Percentiles rank a stretch among this genome's conserved stretches.
Conservation (phyloP, 148 eudicot species). For the Nepenthes mirabilis region DNA sequence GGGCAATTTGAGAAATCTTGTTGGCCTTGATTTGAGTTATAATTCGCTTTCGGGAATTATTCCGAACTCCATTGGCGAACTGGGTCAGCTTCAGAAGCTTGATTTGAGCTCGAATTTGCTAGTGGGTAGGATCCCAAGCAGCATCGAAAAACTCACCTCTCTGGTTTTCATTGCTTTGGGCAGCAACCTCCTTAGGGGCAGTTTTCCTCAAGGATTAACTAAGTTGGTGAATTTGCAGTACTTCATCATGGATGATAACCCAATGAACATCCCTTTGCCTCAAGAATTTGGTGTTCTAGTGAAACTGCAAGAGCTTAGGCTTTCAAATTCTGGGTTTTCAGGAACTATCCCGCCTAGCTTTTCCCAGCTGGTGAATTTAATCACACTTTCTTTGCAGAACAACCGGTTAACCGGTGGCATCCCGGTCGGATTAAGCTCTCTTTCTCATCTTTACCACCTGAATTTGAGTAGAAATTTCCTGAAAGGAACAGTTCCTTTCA, state of each 20-base stretch:
- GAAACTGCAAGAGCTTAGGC: slow-evolving; percentile 61
- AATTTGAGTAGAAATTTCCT: slow-evolving; percentile 63
- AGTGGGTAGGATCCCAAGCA: slow-evolving; percentile 36
- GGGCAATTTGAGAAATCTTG: slow-evolving; percentile 37
- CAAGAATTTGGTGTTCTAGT: slow-evolving; percentile 28
- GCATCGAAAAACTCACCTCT: slow-evolving; percentile 24
- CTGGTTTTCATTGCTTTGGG: slow-evolving; percentile 53
- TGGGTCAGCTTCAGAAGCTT: slow-evolving; percentile 57
- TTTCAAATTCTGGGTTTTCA: slow-evolving; percentile 51
- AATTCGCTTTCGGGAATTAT: slow-evolving; percentile 42
- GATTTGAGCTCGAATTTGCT: slow-evolving; percentile 65
- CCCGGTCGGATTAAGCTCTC: slow-evolving; percentile 31
- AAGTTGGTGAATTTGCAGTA: slow-evolving; percentile 42
- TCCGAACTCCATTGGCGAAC: slow-evolving; percentile 48
- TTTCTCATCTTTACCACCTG: slow-evolving; percentile 56
- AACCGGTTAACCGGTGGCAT: slow-evolving; percentile 58
- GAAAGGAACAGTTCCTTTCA: slow-evolving; percentile 56
- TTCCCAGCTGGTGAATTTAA: slow-evolving; percentile 33
- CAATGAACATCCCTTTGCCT: slow-evolving; percentile 43
- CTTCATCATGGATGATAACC: slow-evolving; percentile 65
- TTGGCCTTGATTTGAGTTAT: slow-evolving; percentile 73
- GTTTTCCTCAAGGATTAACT: slow-evolving; percentile 27
- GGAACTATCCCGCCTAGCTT: slow-evolving; percentile 37
- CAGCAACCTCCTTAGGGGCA: slow-evolving; percentile 37
- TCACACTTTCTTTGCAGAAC: slow-evolving; percentile 58